A percentile compares a stretch with the other conserved stretches of the same genome.
Conservation (phyloP, 768 basidiomycete species). For the Hygrophorus russula region DNA sequence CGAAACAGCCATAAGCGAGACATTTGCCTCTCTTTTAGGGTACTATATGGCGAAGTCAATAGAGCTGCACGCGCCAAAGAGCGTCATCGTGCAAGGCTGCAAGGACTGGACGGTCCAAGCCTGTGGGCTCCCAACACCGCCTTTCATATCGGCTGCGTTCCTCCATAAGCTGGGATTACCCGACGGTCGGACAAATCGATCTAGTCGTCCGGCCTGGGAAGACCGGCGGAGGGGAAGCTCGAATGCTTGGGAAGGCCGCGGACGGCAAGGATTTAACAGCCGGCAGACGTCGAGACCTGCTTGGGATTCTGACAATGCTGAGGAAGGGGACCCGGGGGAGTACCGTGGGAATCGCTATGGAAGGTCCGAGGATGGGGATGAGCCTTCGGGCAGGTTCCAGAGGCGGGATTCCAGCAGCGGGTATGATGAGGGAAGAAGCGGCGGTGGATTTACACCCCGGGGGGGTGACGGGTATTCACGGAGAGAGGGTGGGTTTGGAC, state of each 20-base stretch:
- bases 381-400: too few species aligned
- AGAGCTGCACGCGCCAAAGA: constrained; percentile 34
- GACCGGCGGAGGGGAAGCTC: not conserved
- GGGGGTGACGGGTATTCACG: not conserved
- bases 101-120: constrained; percentile 52
- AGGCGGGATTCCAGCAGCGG: too few species aligned
- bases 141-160: constrained; percentile 39
- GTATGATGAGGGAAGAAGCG: not conserved
- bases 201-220: constrained; percentile 11
- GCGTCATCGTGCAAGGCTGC: constrained; percentile 41
- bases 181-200: not conserved
- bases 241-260: not conserved
- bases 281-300: too few species aligned
- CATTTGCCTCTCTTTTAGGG: constrained; percentile 59
- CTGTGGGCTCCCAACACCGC: constrained; percentile 38
- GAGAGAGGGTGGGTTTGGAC: not conserved
- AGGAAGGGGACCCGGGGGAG: not conserved
- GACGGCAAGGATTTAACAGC: not conserved
- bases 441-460: not conserved
- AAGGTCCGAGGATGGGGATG: too few species aligned
- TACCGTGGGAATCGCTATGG: too few species aligned
- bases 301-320: constrained; percentile 6
- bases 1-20: constrained; percentile 40
- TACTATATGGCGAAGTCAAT: constrained; percentile 49
- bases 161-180: constrained; percentile 27